These are phyloP conservation scores for Ustilaginoidea virens DNA, from an alignment of 2,329 filamentous ascomycete genomes.

Conservation along the genomic window DNA sequence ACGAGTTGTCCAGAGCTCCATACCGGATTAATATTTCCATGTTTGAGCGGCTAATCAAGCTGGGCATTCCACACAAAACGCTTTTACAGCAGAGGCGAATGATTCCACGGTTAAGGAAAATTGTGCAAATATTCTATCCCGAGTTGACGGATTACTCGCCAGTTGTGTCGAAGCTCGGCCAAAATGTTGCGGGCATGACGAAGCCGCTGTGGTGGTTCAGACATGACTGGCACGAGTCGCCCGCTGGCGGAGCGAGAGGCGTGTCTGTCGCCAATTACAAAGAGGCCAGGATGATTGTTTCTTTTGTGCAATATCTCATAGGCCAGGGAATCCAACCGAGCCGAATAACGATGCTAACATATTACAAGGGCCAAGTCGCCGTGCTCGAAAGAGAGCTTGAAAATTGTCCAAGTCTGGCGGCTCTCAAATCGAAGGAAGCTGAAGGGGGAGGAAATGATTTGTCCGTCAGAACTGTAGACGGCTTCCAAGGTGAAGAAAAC, in stretches of 20 bases:
- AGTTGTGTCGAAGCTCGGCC: slow-evolving; percentile 14
- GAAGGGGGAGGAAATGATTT: too few relatives aligned
- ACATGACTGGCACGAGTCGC: slow-evolving; percentile 28
- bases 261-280: slow-evolving; percentile 42
- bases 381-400: slow-evolving; percentile 36
- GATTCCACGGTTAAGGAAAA: slow-evolving; percentile 26
- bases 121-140: slow-evolving; percentile 33
- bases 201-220: slow-evolving; percentile 26
- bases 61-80: slow-evolving; percentile 45
- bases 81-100: slow-evolving; percentile 52
- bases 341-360: slow-evolving; percentile 68
- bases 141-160: slow-evolving; percentile 29
- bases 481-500: slow-evolving; percentile 85
- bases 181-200: slow-evolving; percentile 28
- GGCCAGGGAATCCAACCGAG: slow-evolving; percentile 33
- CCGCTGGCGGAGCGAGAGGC: slow-evolving; percentile 34
- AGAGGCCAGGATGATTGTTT: slow-evolving; percentile 64
- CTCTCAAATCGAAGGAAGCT: slow-evolving; percentile 8
- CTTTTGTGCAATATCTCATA: slow-evolving; percentile 56
- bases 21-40: slow-evolving; percentile 59
- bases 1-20: slow-evolving; percentile 40
- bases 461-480: slow-evolving; percentile 70
- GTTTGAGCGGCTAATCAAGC: slow-evolving; percentile 63
- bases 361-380: slow-evolving; percentile 74
- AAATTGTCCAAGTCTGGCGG: slow-evolving; percentile 11